Percentiles rank a stretch among this genome's conserved stretches.
These are phyloP conservation scores for Uronychia binucleata DNA, from an alignment of 73 alveolate genomes.

Conservation along the genomic window DNA sequence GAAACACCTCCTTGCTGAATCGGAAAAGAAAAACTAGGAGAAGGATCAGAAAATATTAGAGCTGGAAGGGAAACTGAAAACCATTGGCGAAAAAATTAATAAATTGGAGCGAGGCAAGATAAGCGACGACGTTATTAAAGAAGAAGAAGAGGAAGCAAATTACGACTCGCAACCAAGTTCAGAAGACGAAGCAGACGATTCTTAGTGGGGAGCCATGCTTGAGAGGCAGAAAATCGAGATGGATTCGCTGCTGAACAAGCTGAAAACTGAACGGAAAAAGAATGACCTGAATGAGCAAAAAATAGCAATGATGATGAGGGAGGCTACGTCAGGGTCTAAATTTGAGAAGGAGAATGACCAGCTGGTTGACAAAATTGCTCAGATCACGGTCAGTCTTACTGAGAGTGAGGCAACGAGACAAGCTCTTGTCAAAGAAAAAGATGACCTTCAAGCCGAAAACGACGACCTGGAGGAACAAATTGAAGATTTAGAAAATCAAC, in stretches of 20 bases:
- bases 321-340: conserved; percentile 1
- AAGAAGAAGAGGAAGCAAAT: not conserved
- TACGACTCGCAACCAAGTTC: not conserved
- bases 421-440: not conserved
- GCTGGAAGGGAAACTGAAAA: conserved; percentile 18
- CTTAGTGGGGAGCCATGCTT: not conserved
- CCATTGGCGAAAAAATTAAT: conserved; percentile 13
- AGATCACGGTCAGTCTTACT: not conserved
- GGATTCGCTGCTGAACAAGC: not conserved
- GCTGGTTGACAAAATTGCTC: conserved; percentile 4
- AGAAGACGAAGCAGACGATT: not conserved
- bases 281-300: not conserved
- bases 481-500: not conserved
- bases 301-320: not conserved
- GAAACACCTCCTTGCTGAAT: conserved; percentile 34
- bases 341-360: not conserved
- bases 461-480: not conserved
- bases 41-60: conserved; percentile 22
- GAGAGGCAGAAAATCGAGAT: not conserved
- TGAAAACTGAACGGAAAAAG: not conserved
- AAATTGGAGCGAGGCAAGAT: conserved; percentile 2
- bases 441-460: not conserved
- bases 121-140: not conserved
- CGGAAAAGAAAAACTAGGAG: conserved; percentile 35
- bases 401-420: not conserved